Evolutionary conservation across 2,329 filamentous ascomycete genomes (phyloP).

Genomic region (Teratosphaeria gauchensis): DNA sequence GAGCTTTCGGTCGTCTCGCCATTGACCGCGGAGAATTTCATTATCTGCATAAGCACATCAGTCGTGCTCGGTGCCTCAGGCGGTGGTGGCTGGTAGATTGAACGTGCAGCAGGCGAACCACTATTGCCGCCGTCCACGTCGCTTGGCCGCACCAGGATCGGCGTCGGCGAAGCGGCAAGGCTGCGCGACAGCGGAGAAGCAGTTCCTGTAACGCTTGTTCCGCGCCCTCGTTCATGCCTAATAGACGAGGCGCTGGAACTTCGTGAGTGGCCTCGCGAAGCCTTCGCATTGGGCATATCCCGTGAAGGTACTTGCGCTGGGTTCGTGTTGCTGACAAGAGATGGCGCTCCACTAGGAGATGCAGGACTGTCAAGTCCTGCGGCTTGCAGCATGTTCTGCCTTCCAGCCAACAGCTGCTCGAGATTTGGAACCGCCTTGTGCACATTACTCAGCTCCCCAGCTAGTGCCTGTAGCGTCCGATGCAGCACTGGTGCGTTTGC

Average conservation of each 20-base stretch:
- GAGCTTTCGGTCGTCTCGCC: neutral
- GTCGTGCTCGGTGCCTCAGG: slow-evolving; percentile 27
- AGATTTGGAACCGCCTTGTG: slow-evolving; percentile 36
- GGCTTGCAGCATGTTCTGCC: slow-evolving; percentile 41
- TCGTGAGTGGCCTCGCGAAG: slow-evolving; percentile 9
- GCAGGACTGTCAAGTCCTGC: slow-evolving; percentile 30
- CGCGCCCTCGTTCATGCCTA: slow-evolving; percentile 3
- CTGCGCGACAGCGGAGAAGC: slow-evolving; percentile 7
- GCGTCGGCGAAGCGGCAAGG: slow-evolving; percentile 5
- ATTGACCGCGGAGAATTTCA: slow-evolving; percentile 12
- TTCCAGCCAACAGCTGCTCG: slow-evolving; percentile 38
- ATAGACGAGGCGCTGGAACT: slow-evolving; percentile 14
- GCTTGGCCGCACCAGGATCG: slow-evolving; percentile 1
- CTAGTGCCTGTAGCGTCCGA: slow-evolving; percentile 32
- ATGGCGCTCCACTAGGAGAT: slow-evolving; percentile 13
- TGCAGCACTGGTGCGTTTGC: slow-evolving; percentile 32
- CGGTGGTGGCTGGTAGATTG: slow-evolving; percentile 24
- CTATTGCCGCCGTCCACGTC: neutral
- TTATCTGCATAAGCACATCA: slow-evolving; percentile 24
- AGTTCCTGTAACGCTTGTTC: slow-evolving; percentile 7
- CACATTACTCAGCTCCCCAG: slow-evolving; percentile 33
- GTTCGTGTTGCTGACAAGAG: slow-evolving; percentile 8
- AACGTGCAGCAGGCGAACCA: slow-evolving; percentile 2
- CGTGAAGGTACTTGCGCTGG: slow-evolving; percentile 6
- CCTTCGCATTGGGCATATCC: slow-evolving; percentile 5